A percentile compares a stretch with the other conserved stretches of the same genome.
Evolutionary conservation across 2,329 filamentous ascomycete genomes (phyloP).

Genomic region (Botrytis sinoallii): DNA sequence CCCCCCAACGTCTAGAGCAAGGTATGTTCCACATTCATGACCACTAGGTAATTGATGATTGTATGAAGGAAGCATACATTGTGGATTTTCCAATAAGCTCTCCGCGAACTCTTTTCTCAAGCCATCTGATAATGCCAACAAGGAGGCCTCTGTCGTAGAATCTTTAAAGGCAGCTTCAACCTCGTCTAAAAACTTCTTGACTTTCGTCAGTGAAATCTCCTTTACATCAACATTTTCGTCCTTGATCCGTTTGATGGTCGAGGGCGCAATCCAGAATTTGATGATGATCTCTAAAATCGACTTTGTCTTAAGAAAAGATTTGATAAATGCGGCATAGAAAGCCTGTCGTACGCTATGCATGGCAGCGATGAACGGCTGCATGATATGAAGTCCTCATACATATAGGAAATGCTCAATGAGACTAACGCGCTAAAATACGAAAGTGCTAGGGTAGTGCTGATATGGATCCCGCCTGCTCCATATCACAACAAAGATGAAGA

Average conservation of each 20-base stretch:
- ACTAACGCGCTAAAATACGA: slow-evolving; percentile 18
- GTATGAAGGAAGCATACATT: slow-evolving; percentile 65
- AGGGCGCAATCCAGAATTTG: slow-evolving; percentile 50
- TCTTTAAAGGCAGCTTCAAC: slow-evolving; percentile 52
- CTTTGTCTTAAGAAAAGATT: slow-evolving; percentile 57
- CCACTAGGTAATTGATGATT: slow-evolving; percentile 63
- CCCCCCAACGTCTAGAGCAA: slow-evolving; percentile 66
- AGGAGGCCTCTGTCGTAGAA: slow-evolving; percentile 45
- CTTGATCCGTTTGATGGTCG: slow-evolving; percentile 28
- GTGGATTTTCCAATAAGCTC: slow-evolving; percentile 49
- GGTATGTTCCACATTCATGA: slow-evolving; percentile 55
- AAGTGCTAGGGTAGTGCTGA: slow-evolving; percentile 20
- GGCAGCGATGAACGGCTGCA: slow-evolving; percentile 53
- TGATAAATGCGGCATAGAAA: slow-evolving; percentile 53
- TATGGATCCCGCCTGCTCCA: slow-evolving; percentile 10
- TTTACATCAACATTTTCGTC: slow-evolving; percentile 26
- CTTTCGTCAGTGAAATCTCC: slow-evolving; percentile 23
- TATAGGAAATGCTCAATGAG: slow-evolving; percentile 30
- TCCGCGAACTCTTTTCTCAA: slow-evolving; percentile 56
- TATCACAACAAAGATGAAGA: slow-evolving; percentile 3
- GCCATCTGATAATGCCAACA: slow-evolving; percentile 44
- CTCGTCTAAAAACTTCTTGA: slow-evolving; percentile 51
- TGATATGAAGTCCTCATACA: slow-evolving; percentile 35
- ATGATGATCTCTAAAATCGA: slow-evolving; percentile 57
- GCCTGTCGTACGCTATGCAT: slow-evolving; percentile 57